Conservation (phyloP, 164 flowering plant genomes). For the Tinospora cordifolia region DNA sequence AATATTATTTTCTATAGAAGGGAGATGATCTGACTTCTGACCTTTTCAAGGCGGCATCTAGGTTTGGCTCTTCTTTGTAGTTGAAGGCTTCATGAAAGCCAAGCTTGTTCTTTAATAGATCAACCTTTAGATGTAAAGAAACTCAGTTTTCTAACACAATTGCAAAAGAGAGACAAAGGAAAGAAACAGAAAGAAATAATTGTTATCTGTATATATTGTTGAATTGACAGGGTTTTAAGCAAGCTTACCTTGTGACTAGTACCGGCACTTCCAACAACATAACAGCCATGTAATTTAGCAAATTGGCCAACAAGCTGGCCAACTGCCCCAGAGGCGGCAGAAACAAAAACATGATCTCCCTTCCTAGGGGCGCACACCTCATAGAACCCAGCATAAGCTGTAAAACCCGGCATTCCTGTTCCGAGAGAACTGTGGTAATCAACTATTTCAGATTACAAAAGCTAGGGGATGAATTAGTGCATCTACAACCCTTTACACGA, state of each 20-base stretch:
- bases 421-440: not conserved
- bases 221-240: not conserved
- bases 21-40: constrained; percentile 5
- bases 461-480: not conserved
- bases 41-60: constrained; percentile 53
- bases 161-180: not conserved
- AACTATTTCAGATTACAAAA: constrained; percentile 3
- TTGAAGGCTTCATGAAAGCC: constrained; percentile 62
- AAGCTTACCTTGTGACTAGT: constrained; percentile 39
- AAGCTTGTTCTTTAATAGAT: constrained; percentile 44
- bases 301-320: constrained; percentile 83
- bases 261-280: constrained; percentile 82
- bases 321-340: constrained; percentile 83
- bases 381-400: constrained; percentile 72
- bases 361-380: constrained; percentile 60
- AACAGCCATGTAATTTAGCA: constrained; percentile 73
- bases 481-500: no score
- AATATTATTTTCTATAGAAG: no score
- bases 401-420: constrained; percentile 76
- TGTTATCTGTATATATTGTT: not conserved
- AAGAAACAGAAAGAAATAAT: not conserved
- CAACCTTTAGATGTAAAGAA: constrained; percentile 34
- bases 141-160: not conserved
- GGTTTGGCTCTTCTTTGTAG: constrained; percentile 48
- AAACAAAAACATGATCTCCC: constrained; percentile 59